phyloP scores from a whole-genome alignment of 306 rosid species.

The Quercus variabilis region DNA sequence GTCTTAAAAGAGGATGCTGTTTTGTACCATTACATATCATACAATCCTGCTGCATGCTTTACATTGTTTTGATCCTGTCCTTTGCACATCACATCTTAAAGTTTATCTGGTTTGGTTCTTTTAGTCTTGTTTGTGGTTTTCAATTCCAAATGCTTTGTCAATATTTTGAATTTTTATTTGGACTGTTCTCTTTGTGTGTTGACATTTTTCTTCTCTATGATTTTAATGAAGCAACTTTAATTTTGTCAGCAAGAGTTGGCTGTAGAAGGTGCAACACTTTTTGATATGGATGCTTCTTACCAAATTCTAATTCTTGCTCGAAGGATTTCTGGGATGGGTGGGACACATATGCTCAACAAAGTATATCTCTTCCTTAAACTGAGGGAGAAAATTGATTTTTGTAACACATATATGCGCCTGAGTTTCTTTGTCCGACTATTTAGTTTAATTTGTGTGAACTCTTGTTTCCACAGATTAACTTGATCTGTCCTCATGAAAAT shows the following conservation, averaged over 20 bases:
- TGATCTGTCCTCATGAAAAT: background rate
- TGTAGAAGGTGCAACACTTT: conserved; percentile 16
- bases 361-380: background rate
- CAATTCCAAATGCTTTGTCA: too few relatives aligned
- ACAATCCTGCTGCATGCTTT: too few relatives aligned
- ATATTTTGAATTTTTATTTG: too few relatives aligned
- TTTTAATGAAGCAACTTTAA: background rate
- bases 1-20: too few relatives aligned
- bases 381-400: background rate
- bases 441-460: background rate
- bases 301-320: conserved; percentile 14
- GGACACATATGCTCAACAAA: conserved; percentile 13
- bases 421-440: background rate
- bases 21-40: too few relatives aligned
- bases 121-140: too few relatives aligned
- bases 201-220: background rate
- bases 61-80: too few relatives aligned
- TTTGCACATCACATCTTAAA: too few relatives aligned
- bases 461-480: background rate
- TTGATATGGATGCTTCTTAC: conserved; percentile 16
- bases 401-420: too few relatives aligned
- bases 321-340: conserved; percentile 11
- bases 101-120: too few relatives aligned
- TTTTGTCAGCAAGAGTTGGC: conserved; percentile 11
- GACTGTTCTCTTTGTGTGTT: too few relatives aligned